Evolutionary conservation across 2,329 filamentous ascomycete species (phyloP), one percentile per base, ranked within the genome.

Genomic region (Claviceps paspali): DNA sequence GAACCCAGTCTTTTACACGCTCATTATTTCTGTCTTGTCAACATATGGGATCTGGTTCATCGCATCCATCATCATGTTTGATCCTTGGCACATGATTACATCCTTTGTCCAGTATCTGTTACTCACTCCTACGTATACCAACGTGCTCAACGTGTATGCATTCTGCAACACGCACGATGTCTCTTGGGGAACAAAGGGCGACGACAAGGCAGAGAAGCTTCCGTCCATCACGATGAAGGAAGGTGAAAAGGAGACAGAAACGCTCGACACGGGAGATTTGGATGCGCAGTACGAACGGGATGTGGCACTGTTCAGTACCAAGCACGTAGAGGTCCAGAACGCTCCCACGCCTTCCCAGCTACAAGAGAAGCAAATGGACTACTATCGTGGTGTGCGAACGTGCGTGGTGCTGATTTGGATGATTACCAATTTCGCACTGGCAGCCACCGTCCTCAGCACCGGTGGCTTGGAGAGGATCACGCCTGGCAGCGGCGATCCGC

Each of bases 31-130:
- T 1, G 73, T 96, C 51, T 73, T 82, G 50, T 91, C 86, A 9
- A 98, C 91, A 0, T 98, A 91, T 55, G 70, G 92, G 43, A 78
- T 98, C 51, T 98, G 87, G 81, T 72, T 96, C 41, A 62, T 98
- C 35, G 82, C 85, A 1, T 94, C 86, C 7, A 68, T 98, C 46
- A 67, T 98, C 47, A 96, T 96, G 77, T 77, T 96, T 59, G 91
- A 98, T 56, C 91, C 91, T 4, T 98, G 91, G 88, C 91, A 98
- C 63, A 96, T 98, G 86, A 71, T 94, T 57, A 96, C 91, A n/a
- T 79, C 81, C 40, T 85, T 96, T 59, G 59, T 86, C 34, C 91
- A 96, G 71, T 98, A 98, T 58, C 77, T 96, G 49, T 74, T 96
- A 29, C 71, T 98, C 40, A 94, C 87, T 1, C 91, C 91, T 0